Conservation (phyloP, 1,284 basidiomycete species). For the Volvariella surrecta region DNA sequence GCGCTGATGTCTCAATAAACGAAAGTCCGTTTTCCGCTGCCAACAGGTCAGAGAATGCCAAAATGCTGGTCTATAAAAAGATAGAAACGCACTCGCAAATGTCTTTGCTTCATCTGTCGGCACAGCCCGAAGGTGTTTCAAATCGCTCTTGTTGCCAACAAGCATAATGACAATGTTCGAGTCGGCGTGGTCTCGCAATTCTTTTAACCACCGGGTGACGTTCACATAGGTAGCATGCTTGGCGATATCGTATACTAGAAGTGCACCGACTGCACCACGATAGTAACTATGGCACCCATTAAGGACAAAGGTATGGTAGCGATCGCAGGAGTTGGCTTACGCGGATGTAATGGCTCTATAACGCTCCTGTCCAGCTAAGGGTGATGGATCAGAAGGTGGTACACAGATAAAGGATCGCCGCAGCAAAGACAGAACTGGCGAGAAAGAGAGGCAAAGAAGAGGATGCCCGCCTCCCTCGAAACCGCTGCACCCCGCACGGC, state of each 20-base stretch:
- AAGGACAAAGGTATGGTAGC: not conserved
- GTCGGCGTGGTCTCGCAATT: constrained; percentile 91
- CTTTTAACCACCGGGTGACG: constrained; percentile 97
- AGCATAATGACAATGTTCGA: constrained; percentile 94
- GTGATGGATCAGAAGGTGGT: constrained; percentile 4
- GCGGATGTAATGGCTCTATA: constrained; percentile 99
- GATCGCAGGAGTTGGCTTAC: constrained; percentile 35
- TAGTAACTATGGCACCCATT: constrained; percentile 65
- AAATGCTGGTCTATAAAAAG: not conserved
- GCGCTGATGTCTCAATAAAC: constrained; percentile 98
- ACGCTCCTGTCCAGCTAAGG: constrained; percentile 89
- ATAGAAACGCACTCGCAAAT: constrained; percentile 61
- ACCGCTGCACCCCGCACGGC: not conserved
- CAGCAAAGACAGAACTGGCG: constrained; percentile 2
- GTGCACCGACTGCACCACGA: constrained; percentile 92
- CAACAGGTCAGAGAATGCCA: constrained; percentile 2
- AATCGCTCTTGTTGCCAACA: constrained; percentile 95
- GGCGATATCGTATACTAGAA: constrained; percentile 90
- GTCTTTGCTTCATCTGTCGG: constrained; percentile 91
- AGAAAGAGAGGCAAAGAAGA: constrained; percentile 1
- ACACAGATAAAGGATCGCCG: constrained; percentile 2
- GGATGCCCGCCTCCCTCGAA: not conserved
- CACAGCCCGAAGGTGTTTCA: constrained; percentile 94
- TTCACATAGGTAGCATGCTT: constrained; percentile 96
- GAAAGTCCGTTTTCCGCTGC: constrained; percentile 74